Conservation (phyloP, 345 rosid genomes). For the Cardiospermum halicacabum region DNA sequence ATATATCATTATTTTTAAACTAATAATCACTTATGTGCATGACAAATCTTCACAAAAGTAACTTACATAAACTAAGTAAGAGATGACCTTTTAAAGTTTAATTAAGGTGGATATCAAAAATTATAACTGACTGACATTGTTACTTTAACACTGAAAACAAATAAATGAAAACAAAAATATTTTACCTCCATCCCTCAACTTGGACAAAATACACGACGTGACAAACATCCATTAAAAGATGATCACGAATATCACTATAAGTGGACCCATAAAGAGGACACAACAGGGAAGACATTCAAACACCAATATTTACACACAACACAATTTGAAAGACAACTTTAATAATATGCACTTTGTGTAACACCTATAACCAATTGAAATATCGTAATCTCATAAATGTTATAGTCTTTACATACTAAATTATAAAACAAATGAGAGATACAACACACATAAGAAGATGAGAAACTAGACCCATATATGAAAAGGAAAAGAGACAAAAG, state of each 20-base stretch:
- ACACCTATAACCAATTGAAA: not conserved
- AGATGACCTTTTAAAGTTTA: no score
- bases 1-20: no score
- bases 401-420: not conserved
- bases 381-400: not conserved
- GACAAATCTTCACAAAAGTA: no score
- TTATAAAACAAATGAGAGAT: no score
- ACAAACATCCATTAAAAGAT: not conserved
- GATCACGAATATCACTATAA: not conserved
- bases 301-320: not conserved
- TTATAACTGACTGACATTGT: no score
- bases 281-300: not conserved
- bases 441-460: not conserved
- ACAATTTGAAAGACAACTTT: not conserved
- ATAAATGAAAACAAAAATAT: no score
- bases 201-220: no score
- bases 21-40: no score
- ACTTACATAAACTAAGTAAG: no score
- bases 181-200: no score
- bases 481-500: constrained; percentile 12
- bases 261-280: not conserved
- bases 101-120: no score
- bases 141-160: no score
- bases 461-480: not conserved
- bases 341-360: not conserved